These are phyloP conservation scores for Funneliformis caledonium DNA, from an alignment of 371 early-diverging fungal species.

Conservation along the genomic window DNA sequence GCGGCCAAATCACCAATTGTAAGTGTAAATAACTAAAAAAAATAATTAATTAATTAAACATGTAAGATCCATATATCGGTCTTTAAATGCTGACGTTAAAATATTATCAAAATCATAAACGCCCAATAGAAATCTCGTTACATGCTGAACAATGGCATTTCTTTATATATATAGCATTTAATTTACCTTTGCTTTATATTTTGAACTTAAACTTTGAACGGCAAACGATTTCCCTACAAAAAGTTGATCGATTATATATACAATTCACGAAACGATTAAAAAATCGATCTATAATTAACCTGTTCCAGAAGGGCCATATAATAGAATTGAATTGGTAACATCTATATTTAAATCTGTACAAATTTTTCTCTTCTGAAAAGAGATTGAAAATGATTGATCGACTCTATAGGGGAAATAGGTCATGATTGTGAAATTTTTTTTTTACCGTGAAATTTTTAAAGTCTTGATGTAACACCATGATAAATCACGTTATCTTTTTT, in stretches of 20 bases:
- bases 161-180: not conserved
- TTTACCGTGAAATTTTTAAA: no score
- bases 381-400: not conserved
- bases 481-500: no score
- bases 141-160: not conserved
- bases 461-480: no score
- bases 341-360: constrained; percentile 8
- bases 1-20: constrained; percentile 51
- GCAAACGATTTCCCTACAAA: constrained; percentile 50
- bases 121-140: no score
- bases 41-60: not conserved
- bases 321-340: constrained; percentile 7
- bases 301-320: constrained; percentile 27
- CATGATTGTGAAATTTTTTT: no score
- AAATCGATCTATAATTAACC: not conserved
- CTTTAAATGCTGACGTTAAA: no score
- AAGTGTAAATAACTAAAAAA: constrained; percentile 40
- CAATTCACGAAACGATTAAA: not conserved
- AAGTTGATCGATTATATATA: not conserved
- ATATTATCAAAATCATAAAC: no score
- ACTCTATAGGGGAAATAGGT: not conserved
- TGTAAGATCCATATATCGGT: no score
- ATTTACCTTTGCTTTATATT: constrained; percentile 43
- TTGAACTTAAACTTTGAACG: constrained; percentile 43
- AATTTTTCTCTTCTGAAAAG: not conserved